Evolutionary conservation across 2,329 filamentous ascomycete species (phyloP).

Genomic region (Colletotrichum lini): DNA sequence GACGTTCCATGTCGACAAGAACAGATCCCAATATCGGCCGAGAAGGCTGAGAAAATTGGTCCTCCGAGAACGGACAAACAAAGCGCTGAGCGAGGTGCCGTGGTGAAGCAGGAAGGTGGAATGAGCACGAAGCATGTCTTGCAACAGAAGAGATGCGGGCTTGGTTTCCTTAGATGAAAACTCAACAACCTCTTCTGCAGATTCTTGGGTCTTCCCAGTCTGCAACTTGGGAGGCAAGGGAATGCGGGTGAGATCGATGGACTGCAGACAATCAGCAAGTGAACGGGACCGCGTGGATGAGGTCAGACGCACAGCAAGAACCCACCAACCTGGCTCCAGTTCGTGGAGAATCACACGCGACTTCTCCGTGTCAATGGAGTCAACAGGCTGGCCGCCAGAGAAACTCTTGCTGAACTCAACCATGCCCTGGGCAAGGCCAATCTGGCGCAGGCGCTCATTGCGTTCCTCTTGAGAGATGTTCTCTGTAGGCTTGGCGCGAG

Average conservation of each 20-base stretch:
- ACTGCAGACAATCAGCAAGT: conserved; percentile 60
- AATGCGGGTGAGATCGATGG: conserved; percentile 83
- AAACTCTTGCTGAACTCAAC: conserved; percentile 93
- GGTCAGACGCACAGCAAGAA: conserved; percentile 79
- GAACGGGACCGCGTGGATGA: neutral
- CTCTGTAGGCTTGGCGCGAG: conserved; percentile 59
- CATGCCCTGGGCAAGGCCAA: conserved; percentile 97
- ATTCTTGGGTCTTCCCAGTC: conserved; percentile 57
- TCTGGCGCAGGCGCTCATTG: conserved; percentile 91
- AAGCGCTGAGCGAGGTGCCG: conserved; percentile 77
- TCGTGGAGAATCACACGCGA: conserved; percentile 88
- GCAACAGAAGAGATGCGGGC: conserved; percentile 81
- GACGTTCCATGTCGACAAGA: conserved; percentile 84
- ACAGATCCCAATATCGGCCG: conserved; percentile 84
- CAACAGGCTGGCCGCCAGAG: conserved; percentile 81
- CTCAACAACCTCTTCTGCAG: conserved; percentile 69
- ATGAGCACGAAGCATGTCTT: conserved; percentile 88
- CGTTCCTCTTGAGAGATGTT: conserved; percentile 73
- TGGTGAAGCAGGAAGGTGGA: conserved; percentile 91
- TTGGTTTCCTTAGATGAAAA: conserved; percentile 94
- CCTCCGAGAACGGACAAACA: conserved; percentile 77
- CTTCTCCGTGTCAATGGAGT: conserved; percentile 92
- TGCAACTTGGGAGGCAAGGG: conserved; percentile 71
- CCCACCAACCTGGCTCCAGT: conserved; percentile 94
- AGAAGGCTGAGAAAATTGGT: conserved; percentile 80